Conservation (phyloP, 306 rosid species). For the Pueraria montana region DNA sequence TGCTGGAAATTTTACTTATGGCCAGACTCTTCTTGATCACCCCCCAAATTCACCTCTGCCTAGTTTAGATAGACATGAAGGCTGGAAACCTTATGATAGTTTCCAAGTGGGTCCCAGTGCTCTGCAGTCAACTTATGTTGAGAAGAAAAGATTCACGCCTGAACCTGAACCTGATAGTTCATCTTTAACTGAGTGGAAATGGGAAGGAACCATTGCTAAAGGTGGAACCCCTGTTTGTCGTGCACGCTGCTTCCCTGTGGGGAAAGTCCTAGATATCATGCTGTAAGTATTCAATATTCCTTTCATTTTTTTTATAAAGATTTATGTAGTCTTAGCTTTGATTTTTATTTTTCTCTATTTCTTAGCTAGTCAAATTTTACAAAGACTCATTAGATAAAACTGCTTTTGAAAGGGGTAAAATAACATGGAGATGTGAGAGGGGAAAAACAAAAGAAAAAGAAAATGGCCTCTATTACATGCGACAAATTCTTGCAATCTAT, state of each 20-base stretch:
- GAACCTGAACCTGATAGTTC: slow-evolving; percentile 70
- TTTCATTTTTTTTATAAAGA: not conserved
- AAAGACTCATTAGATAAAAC: slow-evolving; percentile 12
- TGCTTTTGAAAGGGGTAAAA: not conserved
- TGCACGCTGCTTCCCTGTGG: slow-evolving; percentile 99
- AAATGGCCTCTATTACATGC: not conserved
- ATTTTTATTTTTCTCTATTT: not conserved
- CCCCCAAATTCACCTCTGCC: slow-evolving; percentile 57
- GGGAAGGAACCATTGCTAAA: slow-evolving; percentile 99
- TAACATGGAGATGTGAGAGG: not conserved
- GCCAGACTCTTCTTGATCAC: slow-evolving; percentile 67
- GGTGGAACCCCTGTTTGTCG: slow-evolving; percentile 97
- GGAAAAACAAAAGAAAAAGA: not conserved
- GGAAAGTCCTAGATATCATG: slow-evolving; percentile 78
- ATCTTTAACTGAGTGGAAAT: slow-evolving; percentile 85
- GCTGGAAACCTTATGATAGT: slow-evolving; percentile 74
- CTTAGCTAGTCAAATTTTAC: slow-evolving; percentile 20
- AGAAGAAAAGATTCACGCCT: slow-evolving; percentile 72
- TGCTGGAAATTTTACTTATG: slow-evolving; percentile 61
- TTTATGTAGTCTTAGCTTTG: slow-evolving; percentile 27
- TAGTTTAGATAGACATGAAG: slow-evolving; percentile 67
- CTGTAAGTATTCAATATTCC: slow-evolving; percentile 72
- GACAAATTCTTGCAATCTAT: not conserved
- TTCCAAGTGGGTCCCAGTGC: slow-evolving; percentile 65
- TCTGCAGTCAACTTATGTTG: slow-evolving; percentile 58